Conservation (phyloP, 2,329 filamentous ascomycete genomes). For the Incumbomyces lentus region DNA sequence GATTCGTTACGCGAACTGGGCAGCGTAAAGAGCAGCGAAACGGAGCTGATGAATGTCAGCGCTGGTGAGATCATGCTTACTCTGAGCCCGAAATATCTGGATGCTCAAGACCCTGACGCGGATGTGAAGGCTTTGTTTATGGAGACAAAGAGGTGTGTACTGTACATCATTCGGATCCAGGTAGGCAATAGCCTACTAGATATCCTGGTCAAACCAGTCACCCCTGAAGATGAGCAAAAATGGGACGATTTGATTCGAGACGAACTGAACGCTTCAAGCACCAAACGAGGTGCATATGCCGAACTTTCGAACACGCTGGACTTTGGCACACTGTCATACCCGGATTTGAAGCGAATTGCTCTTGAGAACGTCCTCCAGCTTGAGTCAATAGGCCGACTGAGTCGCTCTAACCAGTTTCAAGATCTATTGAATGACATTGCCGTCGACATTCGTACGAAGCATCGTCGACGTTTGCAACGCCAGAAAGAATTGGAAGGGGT, state of each 20-base stretch:
- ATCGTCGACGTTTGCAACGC: slow-evolving; percentile 79
- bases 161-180: slow-evolving; percentile 97
- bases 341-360: slow-evolving; percentile 83
- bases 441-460: slow-evolving; percentile 93
- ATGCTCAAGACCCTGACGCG: slow-evolving; percentile 84
- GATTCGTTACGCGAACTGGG: slow-evolving; percentile 91
- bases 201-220: slow-evolving; percentile 84
- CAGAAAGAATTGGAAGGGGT: slow-evolving; percentile 72
- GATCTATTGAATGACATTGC: slow-evolving; percentile 97
- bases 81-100: slow-evolving; percentile 77
- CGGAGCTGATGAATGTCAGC: slow-evolving; percentile 76
- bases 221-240: slow-evolving; percentile 74
- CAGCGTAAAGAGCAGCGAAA: slow-evolving; percentile 93
- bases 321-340: slow-evolving; percentile 79
- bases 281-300: slow-evolving; percentile 76
- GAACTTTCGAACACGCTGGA: slow-evolving; percentile 74
- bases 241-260: slow-evolving; percentile 75
- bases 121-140: slow-evolving; percentile 89
- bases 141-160: slow-evolving; percentile 92
- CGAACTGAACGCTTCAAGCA: slow-evolving; percentile 60
- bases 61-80: slow-evolving; percentile 86
- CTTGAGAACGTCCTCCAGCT: slow-evolving; percentile 88
- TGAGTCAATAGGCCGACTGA: slow-evolving; percentile 78
- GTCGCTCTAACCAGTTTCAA: slow-evolving; percentile 80
- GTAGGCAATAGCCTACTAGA: slow-evolving; percentile 86